Evolutionary conservation across 2,329 filamentous ascomycete species (phyloP), one percentile per base, ranked within the genome.

Genomic region (Aspergillus sp.): DNA sequence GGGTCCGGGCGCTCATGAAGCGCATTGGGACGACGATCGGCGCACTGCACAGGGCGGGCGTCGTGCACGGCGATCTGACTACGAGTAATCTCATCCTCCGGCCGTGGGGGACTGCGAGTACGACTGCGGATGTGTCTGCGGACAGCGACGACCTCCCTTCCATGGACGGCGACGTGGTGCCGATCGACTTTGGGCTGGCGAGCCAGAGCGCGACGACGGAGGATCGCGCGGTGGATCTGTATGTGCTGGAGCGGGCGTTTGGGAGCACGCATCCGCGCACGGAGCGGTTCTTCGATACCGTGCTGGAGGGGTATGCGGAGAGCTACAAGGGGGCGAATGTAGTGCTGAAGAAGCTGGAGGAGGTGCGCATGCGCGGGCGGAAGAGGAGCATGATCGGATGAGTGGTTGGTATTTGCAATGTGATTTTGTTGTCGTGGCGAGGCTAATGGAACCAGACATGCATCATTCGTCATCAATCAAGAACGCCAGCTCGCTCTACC

Each of bases 331-430:
- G 88, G 14, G 88, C 89, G 0, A 81, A 77, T 52, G 77, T 83
- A 17, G 90, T 92, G 19, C 72, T 99, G 68, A 90, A 84, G 76
- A 88, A 87, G 70, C 73, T 99, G 56, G 91, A 96, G 69, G 93
- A 96, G 59, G 94, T 99, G 44, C 84, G 94, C 68, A 85, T 96
- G 86, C 86, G 94, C 70, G 94, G 94, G 3, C 81, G 94, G 69
- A 99, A 99, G 83, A 88, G 91, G 73, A 97, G 91, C 71, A 99
- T 99, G 94, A 71, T 99, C 61, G 94, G 94, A 23, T 97, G 76
- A 76, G 54, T 25, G n/a, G 40, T 42, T 25, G 36, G 54, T 21
- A 53, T 53, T 47, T 52, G 47, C 47, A 51, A 34, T 59, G 47
- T 25, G 45, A 41, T 7, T 11, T 20, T 31, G 38, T 6, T 44